phyloP scores from a whole-genome alignment of 2,329 filamentous ascomycete species.

The Claviceps maximensis region DNA sequence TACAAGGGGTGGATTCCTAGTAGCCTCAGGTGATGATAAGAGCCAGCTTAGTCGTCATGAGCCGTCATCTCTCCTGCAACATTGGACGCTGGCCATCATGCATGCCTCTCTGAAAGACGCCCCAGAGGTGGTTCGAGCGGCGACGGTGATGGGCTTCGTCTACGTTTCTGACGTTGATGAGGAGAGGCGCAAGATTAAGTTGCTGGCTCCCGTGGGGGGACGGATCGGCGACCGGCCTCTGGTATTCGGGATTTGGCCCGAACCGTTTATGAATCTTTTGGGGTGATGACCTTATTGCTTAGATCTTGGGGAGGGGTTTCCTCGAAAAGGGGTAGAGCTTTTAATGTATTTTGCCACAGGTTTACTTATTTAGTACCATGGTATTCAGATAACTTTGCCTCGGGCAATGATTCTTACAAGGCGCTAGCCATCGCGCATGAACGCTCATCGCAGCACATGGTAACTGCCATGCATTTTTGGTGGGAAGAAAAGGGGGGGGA shows the following conservation, averaged over 20 bases:
- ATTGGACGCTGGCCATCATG: constrained; percentile 76
- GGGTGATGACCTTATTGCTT: constrained; percentile 24
- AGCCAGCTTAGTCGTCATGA: constrained; percentile 48
- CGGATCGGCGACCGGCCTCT: constrained; percentile 67
- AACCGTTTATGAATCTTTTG: constrained; percentile 66
- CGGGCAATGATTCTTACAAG: too few species aligned
- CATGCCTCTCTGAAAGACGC: constrained; percentile 58
- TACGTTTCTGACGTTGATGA: constrained; percentile 89
- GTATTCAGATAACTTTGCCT: too few species aligned
- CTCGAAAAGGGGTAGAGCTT: too few species aligned
- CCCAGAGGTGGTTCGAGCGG: constrained; percentile 60
- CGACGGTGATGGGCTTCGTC: constrained; percentile 81
- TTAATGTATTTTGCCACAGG: too few species aligned
- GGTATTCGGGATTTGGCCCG: constrained; percentile 77
- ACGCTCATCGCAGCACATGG: too few species aligned
- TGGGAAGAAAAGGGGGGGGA: too few species aligned
- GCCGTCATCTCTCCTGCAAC: constrained; percentile 56
- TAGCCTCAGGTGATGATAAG: constrained; percentile 18
- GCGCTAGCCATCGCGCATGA: too few species aligned
- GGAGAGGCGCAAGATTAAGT: constrained; percentile 63
- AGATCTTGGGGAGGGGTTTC: background rate
- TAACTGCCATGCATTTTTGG: too few species aligned
- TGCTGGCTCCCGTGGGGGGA: constrained; percentile 74
- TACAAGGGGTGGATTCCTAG: background rate
- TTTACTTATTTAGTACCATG: too few species aligned